Evolutionary conservation across 2,329 filamentous ascomycete species (phyloP).

Genomic region (Fusarium pininemorale): DNA sequence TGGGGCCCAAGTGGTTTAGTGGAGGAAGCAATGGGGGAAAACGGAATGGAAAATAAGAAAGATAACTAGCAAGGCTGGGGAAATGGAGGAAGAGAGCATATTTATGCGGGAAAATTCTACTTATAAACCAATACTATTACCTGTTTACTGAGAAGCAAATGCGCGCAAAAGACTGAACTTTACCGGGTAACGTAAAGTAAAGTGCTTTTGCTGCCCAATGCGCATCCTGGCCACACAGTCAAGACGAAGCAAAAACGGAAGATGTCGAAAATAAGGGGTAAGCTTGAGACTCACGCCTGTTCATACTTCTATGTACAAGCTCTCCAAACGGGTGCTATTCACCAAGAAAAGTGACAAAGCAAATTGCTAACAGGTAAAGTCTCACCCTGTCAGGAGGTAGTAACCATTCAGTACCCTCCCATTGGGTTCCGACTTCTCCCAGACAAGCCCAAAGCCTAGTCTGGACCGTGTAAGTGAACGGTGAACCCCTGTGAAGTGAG

Average conservation of each 20-base stretch:
- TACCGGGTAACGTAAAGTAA: conserved; percentile 32
- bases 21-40: conserved; percentile 10
- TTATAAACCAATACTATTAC: conserved; percentile 7
- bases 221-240: conserved; percentile 22
- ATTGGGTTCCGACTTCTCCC: conserved; percentile 31
- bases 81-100: conserved; percentile 15
- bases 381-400: conserved; percentile 44
- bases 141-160: conserved; percentile 28
- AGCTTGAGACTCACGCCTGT: neutral
- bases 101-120: conserved; percentile 26
- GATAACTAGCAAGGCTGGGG: conserved; percentile 17
- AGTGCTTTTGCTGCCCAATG: conserved; percentile 45
- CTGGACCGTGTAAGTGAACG: conserved; percentile 22
- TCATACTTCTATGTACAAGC: neutral
- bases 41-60: conserved; percentile 1
- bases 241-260: conserved; percentile 30
- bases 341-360: conserved; percentile 19
- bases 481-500: conserved; percentile 24
- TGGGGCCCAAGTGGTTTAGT: neutral
- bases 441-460: conserved; percentile 13
- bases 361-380: conserved; percentile 34
- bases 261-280: conserved; percentile 27
- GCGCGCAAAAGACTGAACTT: conserved; percentile 18
- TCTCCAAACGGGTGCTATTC: conserved; percentile 25
- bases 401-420: conserved; percentile 6